Base-by-base conservation (phyloP, 192 early-diverging fungal species). In the Backusella sp. region DNA sequence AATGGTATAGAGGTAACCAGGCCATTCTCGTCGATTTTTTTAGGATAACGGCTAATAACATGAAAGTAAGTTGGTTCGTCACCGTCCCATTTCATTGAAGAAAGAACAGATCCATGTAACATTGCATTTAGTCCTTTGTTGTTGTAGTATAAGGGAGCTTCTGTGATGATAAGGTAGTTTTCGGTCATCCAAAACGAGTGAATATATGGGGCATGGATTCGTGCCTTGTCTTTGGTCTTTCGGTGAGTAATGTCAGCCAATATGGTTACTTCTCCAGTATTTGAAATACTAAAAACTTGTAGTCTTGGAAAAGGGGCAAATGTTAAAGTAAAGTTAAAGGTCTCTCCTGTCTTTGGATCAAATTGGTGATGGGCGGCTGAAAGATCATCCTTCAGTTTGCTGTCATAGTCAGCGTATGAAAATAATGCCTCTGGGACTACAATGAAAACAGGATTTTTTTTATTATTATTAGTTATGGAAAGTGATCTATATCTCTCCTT, bases 151-250 rank as follows among this genome's bases (percentile, higher is more conserved):
- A 87, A 79, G 34, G 87, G 89, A 72, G 81, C 86, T 71, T 84
- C 83, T 30, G 81, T 77, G 14, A 90, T 56, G 9, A 91, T 73
- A 39, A 91, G 73, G 81, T 89, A 90, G n/a, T 85, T 81, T 71
- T 86, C 80, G 26, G 89, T 89, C 46, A 85, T 42, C 3, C 71
- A 69, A 69, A 91, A 88, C n/a, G 85, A 84, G 73, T 91, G 90
- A 30, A 86, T 79, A 66, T 90, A 91, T 1, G 83, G 62, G 11
- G 84, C 52, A 4, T 41, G 69, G n/a, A 81, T 53, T 46, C 42
- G 69, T 11, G 68, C 19, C 1, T 59, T 44, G 30, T 81, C 73
- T 62, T 28, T 28, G 21, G 56, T 14, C 3, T 71, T 17, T 9
- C 76, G 39, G 21, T 72, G 76, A 7, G 35, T 69, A 15, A 81